phyloP scores from a whole-genome alignment of 805 yeast species.

The Zygoascus flipseniorum region DNA sequence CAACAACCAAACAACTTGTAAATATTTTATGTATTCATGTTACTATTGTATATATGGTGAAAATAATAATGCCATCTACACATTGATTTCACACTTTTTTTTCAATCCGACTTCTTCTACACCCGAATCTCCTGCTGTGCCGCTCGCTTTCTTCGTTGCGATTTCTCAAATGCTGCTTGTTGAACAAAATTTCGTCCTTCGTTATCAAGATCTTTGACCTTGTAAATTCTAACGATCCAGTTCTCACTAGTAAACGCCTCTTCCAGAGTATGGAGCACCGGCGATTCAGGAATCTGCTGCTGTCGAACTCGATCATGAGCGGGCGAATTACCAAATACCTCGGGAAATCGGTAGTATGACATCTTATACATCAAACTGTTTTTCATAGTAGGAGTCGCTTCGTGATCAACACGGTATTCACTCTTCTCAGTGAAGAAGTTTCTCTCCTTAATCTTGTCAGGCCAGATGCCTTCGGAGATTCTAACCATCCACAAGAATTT shows the following conservation, averaged over 20 bases:
- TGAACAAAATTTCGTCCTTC: slow-evolving; percentile 60
- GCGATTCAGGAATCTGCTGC: slow-evolving; percentile 52
- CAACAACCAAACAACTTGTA: neutral
- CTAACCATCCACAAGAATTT: slow-evolving; percentile 98
- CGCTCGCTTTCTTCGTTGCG: slow-evolving; percentile 15
- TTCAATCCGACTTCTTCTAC: slow-evolving; percentile 2
- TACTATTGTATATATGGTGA: neutral
- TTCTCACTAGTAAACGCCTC: slow-evolving; percentile 94
- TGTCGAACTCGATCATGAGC: slow-evolving; percentile 76
- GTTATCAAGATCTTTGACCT: slow-evolving; percentile 79
- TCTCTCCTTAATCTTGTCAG: slow-evolving; percentile 89
- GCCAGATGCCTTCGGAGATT: slow-evolving; percentile 99
- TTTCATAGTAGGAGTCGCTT: slow-evolving; percentile 78
- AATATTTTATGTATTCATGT: neutral
- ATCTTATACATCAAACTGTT: slow-evolving; percentile 90
- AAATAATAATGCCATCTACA: neutral
- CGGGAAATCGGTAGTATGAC: slow-evolving; percentile 81
- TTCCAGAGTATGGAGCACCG: slow-evolving; percentile 66
- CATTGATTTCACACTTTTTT: neutral
- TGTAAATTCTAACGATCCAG: slow-evolving; percentile 93
- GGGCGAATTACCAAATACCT: slow-evolving; percentile 42
- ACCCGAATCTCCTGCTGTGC: slow-evolving; percentile 17
- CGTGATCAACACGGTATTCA: slow-evolving; percentile 77
- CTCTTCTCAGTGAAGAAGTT: slow-evolving; percentile 77
- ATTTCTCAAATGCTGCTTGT: slow-evolving; percentile 8